Conservation (phyloP, 108 stramenopile genomes). For the Pseudonitzschia multiseries region DNA sequence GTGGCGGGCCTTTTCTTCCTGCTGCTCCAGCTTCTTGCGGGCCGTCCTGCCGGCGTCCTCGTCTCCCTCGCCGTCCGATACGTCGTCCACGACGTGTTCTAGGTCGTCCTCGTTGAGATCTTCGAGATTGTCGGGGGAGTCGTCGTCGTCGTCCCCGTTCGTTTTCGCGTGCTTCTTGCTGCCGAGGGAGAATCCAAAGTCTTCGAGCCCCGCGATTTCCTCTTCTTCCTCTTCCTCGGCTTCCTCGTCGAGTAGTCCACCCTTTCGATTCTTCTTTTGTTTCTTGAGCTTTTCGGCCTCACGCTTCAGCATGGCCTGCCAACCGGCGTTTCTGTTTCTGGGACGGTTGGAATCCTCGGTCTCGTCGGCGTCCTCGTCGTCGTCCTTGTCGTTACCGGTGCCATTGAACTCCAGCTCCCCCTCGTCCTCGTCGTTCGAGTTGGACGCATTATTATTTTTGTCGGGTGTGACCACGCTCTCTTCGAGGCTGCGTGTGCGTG, state of each 20-base stretch:
- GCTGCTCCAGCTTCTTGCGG: slow-evolving; percentile 49
- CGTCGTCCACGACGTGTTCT: slow-evolving; percentile 84
- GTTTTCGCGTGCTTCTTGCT: slow-evolving; percentile 72
- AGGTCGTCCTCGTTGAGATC: slow-evolving; percentile 78
- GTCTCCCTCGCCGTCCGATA: slow-evolving; percentile 88
- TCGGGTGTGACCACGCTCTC: slow-evolving; percentile 11
- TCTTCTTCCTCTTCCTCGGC: slow-evolving; percentile 93
- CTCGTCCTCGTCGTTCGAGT: slow-evolving; percentile 19
- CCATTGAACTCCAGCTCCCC: slow-evolving; percentile 35
- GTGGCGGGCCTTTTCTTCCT: slow-evolving; percentile 86
- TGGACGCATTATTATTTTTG: slow-evolving; percentile 7
- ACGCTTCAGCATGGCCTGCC: slow-evolving; percentile 74
- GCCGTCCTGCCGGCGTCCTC: slow-evolving; percentile 79
- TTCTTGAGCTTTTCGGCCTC: slow-evolving; percentile 76
- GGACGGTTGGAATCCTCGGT: slow-evolving; percentile 24
- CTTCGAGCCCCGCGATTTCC: slow-evolving; percentile 85
- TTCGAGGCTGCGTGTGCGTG: no score
- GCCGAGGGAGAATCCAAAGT: slow-evolving; percentile 79
- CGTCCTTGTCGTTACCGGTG: neutral
- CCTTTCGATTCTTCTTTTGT: slow-evolving; percentile 49
- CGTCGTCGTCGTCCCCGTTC: slow-evolving; percentile 81
- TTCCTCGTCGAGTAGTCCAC: slow-evolving; percentile 76
- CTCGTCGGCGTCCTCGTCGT: slow-evolving; percentile 19
- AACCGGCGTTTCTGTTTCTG: slow-evolving; percentile 71
- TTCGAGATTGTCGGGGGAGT: slow-evolving; percentile 50